These are phyloP conservation scores for Trifolium dubium DNA, from an alignment of 306 rosid species.

Conservation along the genomic window DNA sequence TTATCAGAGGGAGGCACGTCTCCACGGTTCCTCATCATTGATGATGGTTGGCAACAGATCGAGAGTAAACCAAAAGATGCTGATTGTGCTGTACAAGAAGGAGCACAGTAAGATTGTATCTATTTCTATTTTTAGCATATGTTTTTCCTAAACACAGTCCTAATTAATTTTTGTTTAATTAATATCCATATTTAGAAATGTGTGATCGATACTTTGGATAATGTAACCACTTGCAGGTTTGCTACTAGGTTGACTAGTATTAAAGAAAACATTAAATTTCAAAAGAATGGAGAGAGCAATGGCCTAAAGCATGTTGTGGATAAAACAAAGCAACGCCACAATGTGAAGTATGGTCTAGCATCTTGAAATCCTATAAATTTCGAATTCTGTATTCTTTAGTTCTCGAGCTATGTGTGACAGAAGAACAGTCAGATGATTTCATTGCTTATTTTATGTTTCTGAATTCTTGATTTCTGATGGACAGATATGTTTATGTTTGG, in stretches of 20 bases:
- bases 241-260: constrained; percentile 22
- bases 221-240: background rate
- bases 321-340: constrained; percentile 11
- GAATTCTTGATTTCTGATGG: background rate
- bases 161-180: background rate
- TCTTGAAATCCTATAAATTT: background rate
- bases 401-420: background rate
- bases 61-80: constrained; percentile 60
- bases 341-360: constrained; percentile 3
- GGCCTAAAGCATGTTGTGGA: constrained; percentile 27
- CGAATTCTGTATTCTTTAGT: background rate
- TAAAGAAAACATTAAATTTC: constrained; percentile 31
- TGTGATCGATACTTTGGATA: background rate
- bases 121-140: background rate
- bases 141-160: background rate
- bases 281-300: constrained; percentile 9
- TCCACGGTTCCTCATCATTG: constrained; percentile 82
- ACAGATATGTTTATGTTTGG: constrained; percentile 30
- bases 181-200: background rate
- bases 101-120: constrained; percentile 18
- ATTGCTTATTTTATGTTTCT: background rate
- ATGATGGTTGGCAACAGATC: constrained; percentile 60
- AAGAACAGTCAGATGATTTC: background rate
- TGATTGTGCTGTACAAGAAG: constrained; percentile 13
- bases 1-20: constrained; percentile 81